Percentiles rank a stretch among this genome's conserved stretches.
phyloP scores from a whole-genome alignment of 257 asterid species.

The Rehmannia glutinosa region DNA sequence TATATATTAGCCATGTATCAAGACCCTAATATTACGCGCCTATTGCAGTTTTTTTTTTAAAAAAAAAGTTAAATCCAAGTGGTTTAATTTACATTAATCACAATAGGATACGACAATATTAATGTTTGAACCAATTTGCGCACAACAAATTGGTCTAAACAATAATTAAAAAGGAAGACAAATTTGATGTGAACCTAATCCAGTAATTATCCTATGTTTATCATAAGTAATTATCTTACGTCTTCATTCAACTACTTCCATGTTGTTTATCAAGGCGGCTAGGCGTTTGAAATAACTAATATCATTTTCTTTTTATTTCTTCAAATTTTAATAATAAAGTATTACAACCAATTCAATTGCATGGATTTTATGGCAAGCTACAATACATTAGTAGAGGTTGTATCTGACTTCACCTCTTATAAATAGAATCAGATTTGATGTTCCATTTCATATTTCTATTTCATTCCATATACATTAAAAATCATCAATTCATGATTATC shows the following conservation, averaged over 20 bases:
- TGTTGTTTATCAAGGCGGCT: slow-evolving; percentile 9
- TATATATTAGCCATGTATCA: too few species aligned
- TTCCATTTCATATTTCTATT: too few species aligned
- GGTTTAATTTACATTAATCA: neutral
- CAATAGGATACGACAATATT: neutral
- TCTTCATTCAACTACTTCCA: neutral
- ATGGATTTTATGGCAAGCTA: too few species aligned
- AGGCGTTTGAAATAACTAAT: too few species aligned
- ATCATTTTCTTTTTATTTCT: too few species aligned
- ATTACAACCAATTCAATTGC: too few species aligned
- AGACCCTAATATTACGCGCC: neutral
- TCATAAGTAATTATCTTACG: neutral
- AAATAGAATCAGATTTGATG: too few species aligned
- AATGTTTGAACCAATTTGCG: neutral
- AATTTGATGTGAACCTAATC: neutral
- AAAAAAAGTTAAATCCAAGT: neutral
- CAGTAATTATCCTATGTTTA: neutral
- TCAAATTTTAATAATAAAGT: too few species aligned
- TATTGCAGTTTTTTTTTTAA: neutral
- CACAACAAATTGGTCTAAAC: neutral
- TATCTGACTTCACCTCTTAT: too few species aligned
- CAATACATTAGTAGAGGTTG: too few species aligned
- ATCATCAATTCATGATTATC: too few species aligned
- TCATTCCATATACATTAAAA: too few species aligned
- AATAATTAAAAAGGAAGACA: neutral